Evolutionary conservation across 1,284 basidiomycete genomes (phyloP).

Genomic region (Cutaneotrichosporon sp.): DNA sequence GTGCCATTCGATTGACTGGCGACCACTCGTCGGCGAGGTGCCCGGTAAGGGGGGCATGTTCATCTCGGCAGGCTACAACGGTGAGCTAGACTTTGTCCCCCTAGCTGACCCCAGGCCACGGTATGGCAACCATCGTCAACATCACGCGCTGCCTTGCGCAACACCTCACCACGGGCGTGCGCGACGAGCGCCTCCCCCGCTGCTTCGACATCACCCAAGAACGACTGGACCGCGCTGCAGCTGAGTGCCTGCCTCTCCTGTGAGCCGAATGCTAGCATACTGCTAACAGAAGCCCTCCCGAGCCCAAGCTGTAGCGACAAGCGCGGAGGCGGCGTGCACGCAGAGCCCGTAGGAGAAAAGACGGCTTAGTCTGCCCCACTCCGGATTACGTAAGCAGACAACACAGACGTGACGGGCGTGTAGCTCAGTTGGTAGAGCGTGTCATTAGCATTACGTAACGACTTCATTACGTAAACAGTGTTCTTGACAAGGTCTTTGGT

Average conservation of each 20-base stretch:
- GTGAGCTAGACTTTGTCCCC: constrained; percentile 1
- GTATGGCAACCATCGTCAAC: constrained; percentile 31
- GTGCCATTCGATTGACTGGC: constrained; percentile 31
- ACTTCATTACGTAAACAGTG: neutral
- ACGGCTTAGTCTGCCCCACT: neutral
- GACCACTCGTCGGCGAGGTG: constrained; percentile 33
- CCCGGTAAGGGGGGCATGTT: constrained; percentile 29
- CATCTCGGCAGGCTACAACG: constrained; percentile 15
- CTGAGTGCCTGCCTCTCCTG: neutral
- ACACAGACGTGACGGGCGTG: neutral
- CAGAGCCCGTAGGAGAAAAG: too few relatives aligned
- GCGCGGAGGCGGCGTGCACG: too few relatives aligned
- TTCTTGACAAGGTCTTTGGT: constrained; percentile 1
- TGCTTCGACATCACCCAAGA: constrained; percentile 15
- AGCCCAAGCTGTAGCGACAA: neutral
- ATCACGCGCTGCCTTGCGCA: constrained; percentile 27
- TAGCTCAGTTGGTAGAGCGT: constrained; percentile 7
- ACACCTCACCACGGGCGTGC: constrained; percentile 21
- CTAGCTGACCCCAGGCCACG: constrained; percentile 16
- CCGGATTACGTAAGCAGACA: neutral
- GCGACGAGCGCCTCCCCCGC: constrained; percentile 21
- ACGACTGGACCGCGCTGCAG: neutral
- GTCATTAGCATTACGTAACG: neutral
- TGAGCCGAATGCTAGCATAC: neutral
- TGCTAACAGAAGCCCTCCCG: neutral